Evolutionary conservation across 164 flowering plant species (phyloP).

Genomic region (Umbellularia californica): DNA sequence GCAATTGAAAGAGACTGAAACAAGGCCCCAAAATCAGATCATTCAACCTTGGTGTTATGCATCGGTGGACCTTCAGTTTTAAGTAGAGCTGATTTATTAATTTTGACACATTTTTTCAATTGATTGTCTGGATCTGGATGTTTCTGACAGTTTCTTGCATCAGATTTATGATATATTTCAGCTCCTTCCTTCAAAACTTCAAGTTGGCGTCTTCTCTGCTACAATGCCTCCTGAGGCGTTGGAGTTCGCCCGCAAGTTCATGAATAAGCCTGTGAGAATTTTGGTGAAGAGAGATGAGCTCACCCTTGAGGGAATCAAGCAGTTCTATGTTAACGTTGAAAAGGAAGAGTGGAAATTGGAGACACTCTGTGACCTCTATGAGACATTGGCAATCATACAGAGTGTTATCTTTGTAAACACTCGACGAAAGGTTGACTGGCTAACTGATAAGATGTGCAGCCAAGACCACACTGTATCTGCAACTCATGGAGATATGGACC

Average conservation of each 20-base stretch:
- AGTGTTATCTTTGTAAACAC: conserved; percentile 88
- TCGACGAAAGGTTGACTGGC: conserved; percentile 89
- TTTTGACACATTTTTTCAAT: neutral
- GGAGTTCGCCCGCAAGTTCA: conserved; percentile 78
- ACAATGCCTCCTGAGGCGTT: conserved; percentile 92
- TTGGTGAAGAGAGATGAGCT: conserved; percentile 81
- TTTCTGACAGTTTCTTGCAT: conserved; percentile 5
- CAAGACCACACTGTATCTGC: conserved; percentile 89
- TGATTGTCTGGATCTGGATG: neutral
- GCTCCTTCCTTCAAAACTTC: conserved; percentile 68
- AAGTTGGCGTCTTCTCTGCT: conserved; percentile 82
- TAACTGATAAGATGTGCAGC: conserved; percentile 81
- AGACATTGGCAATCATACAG: conserved; percentile 82
- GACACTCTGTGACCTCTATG: conserved; percentile 76
- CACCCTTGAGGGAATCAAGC: conserved; percentile 87
- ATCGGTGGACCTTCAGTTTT: too few relatives aligned
- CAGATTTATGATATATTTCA: conserved; percentile 89
- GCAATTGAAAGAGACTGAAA: too few relatives aligned
- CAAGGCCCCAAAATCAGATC: too few relatives aligned
- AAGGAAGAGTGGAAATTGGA: conserved; percentile 87
- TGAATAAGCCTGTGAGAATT: conserved; percentile 84
- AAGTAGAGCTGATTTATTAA: neutral
- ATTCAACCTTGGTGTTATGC: too few relatives aligned
- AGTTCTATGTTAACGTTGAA: conserved; percentile 71
- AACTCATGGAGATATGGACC: conserved; percentile 92